Evolutionary conservation across 1,284 basidiomycete genomes (phyloP).

Genomic region (Microbotryomycetes sp.): DNA sequence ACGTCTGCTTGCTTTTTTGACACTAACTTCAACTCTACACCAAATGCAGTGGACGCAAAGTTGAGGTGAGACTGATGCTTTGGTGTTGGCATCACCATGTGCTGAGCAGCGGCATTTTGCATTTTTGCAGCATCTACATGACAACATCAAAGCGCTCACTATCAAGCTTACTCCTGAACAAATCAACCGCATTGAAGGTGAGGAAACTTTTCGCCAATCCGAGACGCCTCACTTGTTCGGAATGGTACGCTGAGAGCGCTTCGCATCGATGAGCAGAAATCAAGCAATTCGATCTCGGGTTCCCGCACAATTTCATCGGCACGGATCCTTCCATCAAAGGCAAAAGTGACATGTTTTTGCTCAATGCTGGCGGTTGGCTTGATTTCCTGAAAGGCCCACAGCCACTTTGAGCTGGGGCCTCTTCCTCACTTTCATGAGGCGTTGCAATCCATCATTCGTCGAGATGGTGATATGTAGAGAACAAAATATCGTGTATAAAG

Average conservation of each 20-base stretch:
- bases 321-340: conserved; percentile 25
- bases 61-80: not conserved
- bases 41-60: not conserved
- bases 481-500: too few species aligned
- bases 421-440: too few species aligned
- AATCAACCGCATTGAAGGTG: conserved; percentile 43
- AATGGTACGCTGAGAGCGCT: too few species aligned
- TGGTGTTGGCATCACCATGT: conserved; percentile 20
- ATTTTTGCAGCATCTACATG: conserved; percentile 47
- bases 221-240: too few species aligned
- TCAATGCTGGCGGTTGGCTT: conserved; percentile 1
- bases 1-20: too few species aligned
- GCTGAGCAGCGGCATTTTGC: conserved; percentile 45
- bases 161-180: conserved; percentile 48
- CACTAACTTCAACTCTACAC: too few species aligned
- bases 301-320: conserved; percentile 33
- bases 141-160: conserved; percentile 50
- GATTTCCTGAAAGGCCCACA: conserved; percentile 6
- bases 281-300: conserved; percentile 36
- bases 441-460: too few species aligned
- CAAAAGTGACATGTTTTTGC: not conserved
- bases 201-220: too few species aligned
- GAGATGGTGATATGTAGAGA: too few species aligned
- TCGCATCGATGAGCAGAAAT: too few species aligned
- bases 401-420: too few species aligned